Percentiles rank a stretch among this genome's conserved stretches.
These are phyloP conservation scores for Phlegmacium glaucopus DNA, from an alignment of 768 basidiomycete genomes.

Conservation along the genomic window DNA sequence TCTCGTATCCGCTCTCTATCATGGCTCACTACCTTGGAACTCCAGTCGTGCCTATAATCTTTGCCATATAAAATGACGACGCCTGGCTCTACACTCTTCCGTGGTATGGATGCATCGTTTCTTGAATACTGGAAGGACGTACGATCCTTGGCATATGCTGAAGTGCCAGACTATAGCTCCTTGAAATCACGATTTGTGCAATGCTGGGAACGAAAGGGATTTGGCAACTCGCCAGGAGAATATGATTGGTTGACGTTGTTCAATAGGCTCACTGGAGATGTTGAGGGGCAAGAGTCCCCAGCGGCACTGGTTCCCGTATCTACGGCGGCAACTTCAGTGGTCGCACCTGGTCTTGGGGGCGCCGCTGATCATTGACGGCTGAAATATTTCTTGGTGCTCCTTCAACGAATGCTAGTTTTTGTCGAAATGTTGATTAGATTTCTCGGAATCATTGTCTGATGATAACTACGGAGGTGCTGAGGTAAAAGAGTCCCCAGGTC, in stretches of 20 bases:
- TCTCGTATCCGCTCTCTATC: constrained; percentile 29
- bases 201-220: constrained; percentile 14
- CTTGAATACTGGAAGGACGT: constrained; percentile 28
- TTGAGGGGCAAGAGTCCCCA: too few relatives aligned
- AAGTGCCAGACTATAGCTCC: constrained; percentile 24
- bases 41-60: constrained; percentile 6
- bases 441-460: too few relatives aligned
- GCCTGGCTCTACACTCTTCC: constrained; percentile 21
- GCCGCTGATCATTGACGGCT: too few relatives aligned
- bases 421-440: too few relatives aligned
- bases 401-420: too few relatives aligned
- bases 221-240: not conserved
- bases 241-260: not conserved
- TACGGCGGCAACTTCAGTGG: too few relatives aligned
- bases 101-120: constrained; percentile 24
- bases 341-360: too few relatives aligned
- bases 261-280: not conserved
- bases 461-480: too few relatives aligned
- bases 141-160: constrained; percentile 26
- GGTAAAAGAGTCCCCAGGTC: too few relatives aligned
- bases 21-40: constrained; percentile 29
- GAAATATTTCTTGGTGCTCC: too few relatives aligned
- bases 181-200: constrained; percentile 20
- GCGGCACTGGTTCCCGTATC: too few relatives aligned
- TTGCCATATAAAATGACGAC: constrained; percentile 25